phyloP scores from a whole-genome alignment of 306 rosid genomes.

The Quercus robur region DNA sequence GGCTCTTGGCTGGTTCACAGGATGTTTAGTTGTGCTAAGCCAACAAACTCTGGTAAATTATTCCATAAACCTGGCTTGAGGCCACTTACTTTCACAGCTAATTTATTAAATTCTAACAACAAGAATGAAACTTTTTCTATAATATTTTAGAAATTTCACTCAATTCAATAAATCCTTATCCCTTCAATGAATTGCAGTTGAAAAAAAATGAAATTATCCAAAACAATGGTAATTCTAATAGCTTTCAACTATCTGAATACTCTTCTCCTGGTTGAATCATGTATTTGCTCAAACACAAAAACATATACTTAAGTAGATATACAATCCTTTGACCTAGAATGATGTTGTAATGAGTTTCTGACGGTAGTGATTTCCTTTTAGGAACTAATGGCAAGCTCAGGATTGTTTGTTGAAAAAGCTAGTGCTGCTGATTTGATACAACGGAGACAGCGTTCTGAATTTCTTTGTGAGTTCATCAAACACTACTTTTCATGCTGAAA shows the following conservation, averaged over 20 bases:
- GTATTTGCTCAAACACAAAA: neutral
- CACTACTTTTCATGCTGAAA: conserved; percentile 15
- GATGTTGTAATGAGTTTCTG: conserved; percentile 72
- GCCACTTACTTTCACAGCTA: neutral
- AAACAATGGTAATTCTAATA: neutral
- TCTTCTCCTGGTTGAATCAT: neutral
- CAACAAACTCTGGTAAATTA: neutral
- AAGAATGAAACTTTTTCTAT: neutral
- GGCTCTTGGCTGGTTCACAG: too few species aligned
- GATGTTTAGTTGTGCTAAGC: neutral
- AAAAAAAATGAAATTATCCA: neutral
- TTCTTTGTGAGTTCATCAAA: conserved; percentile 56
- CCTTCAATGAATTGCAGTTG: neutral
- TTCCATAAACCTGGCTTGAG: conserved; percentile 1
- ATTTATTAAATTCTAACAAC: neutral
- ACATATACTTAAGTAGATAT: neutral
- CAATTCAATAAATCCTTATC: neutral
- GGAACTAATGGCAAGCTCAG: conserved; percentile 64
- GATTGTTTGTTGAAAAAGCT: conserved; percentile 51
- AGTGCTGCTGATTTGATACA: conserved; percentile 90
- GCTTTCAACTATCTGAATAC: neutral
- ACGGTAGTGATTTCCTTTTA: conserved; percentile 60
- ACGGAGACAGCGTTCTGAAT: conserved; percentile 85
- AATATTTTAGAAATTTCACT: neutral
- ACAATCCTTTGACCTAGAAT: conserved; percentile 30